Evolutionary conservation across 1,284 basidiomycete genomes (phyloP).

Genomic region (Leccinum pachyderme): DNA sequence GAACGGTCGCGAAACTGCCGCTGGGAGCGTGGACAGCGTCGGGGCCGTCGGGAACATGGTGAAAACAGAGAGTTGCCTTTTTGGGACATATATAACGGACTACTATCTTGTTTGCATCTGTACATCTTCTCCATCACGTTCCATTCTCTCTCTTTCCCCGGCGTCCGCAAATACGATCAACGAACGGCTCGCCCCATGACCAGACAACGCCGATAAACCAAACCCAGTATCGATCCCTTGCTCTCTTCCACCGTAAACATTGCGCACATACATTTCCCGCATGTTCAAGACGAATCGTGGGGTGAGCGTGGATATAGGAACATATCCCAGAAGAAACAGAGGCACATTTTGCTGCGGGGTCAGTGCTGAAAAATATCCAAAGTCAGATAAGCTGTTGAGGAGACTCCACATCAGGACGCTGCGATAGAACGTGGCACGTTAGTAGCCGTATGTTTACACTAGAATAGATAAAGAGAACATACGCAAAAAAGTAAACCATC

Average conservation of each 20-base stretch:
- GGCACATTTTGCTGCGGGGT: not conserved
- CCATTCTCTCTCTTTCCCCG: not conserved
- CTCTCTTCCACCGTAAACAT: not conserved
- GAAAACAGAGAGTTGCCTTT: conserved; percentile 10
- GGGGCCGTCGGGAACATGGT: conserved; percentile 26
- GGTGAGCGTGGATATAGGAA: not conserved
- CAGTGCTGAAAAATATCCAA: not conserved
- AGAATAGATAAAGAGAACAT: no score
- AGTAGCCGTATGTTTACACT: no score
- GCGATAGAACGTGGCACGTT: no score
- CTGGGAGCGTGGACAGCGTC: conserved; percentile 26
- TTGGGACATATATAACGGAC: no score
- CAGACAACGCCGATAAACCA: not conserved
- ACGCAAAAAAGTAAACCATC: no score
- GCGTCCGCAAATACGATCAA: not conserved
- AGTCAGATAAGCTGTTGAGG: not conserved
- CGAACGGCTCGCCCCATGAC: not conserved
- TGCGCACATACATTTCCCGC: not conserved
- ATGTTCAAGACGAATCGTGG: not conserved
- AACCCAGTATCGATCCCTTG: not conserved
- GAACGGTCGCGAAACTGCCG: conserved; percentile 58
- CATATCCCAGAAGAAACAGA: not conserved
- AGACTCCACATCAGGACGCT: no score
- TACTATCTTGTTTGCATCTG: not conserved
- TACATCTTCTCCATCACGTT: not conserved